phyloP scores from a whole-genome alignment of 1,284 basidiomycete species.

The Ganoderma meredithae region DNA sequence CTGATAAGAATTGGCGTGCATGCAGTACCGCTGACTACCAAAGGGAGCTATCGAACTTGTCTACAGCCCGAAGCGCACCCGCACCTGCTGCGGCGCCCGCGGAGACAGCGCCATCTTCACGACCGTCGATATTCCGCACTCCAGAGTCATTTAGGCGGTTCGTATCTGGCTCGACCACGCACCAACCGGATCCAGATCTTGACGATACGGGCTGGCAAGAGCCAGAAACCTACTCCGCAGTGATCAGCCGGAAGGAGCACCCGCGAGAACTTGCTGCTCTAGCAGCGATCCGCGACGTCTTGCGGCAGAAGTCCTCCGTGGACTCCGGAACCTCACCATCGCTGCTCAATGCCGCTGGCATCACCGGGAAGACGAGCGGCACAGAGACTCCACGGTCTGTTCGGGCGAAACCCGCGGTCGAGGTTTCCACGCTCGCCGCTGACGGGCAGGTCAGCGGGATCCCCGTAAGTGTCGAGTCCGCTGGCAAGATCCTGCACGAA shows the following conservation, averaged over 20 bases:
- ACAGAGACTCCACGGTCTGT: slow-evolving; percentile 50
- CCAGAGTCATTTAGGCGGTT: slow-evolving; percentile 58
- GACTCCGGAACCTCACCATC: slow-evolving; percentile 35
- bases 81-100: slow-evolving; percentile 39
- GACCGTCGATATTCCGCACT: slow-evolving; percentile 53
- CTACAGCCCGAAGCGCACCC: slow-evolving; percentile 28
- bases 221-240: slow-evolving; percentile 63
- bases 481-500: slow-evolving; percentile 59
- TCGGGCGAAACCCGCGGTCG: slow-evolving; percentile 67
- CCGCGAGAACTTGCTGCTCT: slow-evolving; percentile 64
- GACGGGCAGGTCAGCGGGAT: slow-evolving; percentile 55
- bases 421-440: slow-evolving; percentile 57
- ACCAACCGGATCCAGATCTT: slow-evolving; percentile 62
- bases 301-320: slow-evolving; percentile 55
- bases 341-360: slow-evolving; percentile 9
- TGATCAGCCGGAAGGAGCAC: slow-evolving; percentile 68
- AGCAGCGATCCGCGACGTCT: slow-evolving; percentile 65
- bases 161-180: slow-evolving; percentile 42
- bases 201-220: slow-evolving; percentile 68
- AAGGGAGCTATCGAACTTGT: slow-evolving; percentile 60
- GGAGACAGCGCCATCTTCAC: slow-evolving; percentile 30
- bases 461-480: slow-evolving; percentile 46
- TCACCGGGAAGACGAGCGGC: slow-evolving; percentile 20
- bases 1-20: not conserved
- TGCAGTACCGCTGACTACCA: slow-evolving; percentile 68